These are phyloP conservation scores for Phialemoniopsis sp. DNA, from an alignment of 2,329 filamentous ascomycete species.

Conservation along the genomic window DNA sequence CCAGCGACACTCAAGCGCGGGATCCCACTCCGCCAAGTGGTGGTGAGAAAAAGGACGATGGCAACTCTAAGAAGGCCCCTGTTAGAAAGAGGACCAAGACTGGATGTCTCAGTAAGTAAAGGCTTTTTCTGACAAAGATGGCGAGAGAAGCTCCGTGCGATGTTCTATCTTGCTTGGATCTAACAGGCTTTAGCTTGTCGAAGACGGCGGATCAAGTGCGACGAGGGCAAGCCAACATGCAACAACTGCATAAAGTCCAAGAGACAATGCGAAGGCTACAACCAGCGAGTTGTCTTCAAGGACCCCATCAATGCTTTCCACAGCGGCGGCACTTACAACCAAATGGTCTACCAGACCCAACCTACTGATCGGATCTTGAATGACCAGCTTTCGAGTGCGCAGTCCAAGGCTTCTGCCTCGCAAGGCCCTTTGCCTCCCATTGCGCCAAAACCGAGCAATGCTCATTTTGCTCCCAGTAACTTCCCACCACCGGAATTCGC, in stretches of 20 bases:
- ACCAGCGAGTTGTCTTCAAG: constrained; percentile 77
- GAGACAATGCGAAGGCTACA: constrained; percentile 79
- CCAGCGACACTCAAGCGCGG: no score
- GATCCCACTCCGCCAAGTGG: constrained; percentile 4
- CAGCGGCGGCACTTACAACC: constrained; percentile 38
- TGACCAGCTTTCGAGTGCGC: constrained; percentile 32
- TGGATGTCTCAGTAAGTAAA: constrained; percentile 74
- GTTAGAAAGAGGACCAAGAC: constrained; percentile 79
- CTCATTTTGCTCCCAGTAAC: constrained; percentile 26
- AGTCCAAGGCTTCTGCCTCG: constrained; percentile 31
- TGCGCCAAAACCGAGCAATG: constrained; percentile 44
- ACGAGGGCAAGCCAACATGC: constrained; percentile 80
- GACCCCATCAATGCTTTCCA: constrained; percentile 60
- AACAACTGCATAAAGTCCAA: constrained; percentile 86
- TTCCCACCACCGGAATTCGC: constrained; percentile 23
- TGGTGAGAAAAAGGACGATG: constrained; percentile 32
- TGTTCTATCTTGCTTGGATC: constrained; percentile 5
- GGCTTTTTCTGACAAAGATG: not conserved
- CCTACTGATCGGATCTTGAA: constrained; percentile 41
- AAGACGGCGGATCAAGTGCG: constrained; percentile 94
- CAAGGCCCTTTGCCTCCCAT: constrained; percentile 37
- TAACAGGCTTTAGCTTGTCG: constrained; percentile 64
- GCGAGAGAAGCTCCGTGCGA: not conserved
- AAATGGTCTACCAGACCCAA: constrained; percentile 38
- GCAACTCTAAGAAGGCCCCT: constrained; percentile 40